Evolutionary conservation across 2,329 filamentous ascomycete species (phyloP), one percentile per base, ranked within the genome.

Genomic region (Coniochaeta hoffmannii): DNA sequence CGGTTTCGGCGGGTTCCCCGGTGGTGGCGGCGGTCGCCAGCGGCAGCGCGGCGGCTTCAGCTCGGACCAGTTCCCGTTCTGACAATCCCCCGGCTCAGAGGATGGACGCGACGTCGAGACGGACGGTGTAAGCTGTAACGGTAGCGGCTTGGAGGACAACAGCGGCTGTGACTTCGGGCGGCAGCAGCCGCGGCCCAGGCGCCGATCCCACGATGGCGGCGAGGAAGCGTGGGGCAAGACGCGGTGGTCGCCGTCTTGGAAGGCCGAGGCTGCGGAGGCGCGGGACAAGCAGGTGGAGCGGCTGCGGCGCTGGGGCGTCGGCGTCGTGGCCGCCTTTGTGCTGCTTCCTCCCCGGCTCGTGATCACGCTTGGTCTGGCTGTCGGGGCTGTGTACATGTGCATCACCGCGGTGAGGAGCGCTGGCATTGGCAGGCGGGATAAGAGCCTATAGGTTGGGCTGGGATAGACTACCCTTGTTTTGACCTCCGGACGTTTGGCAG

Each of bases 321-420:
- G 68, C 50, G 56, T 75, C 28, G 62, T 77, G 54, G 76, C 73
- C 12, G 73, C 73, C 15, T 61, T 73, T 53, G 75, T 80, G 58
- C 69, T 81, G 59, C 71, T 81, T 44, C 77, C 78, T 55, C 66
- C 66, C 52, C 68, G 68, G 60, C 65, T 78, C 56, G 66, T 75
- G 53, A 63, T 65, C 24, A 54, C 74, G 55, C 68, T 72, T 57
- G 62, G 69, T 50, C 58, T 70, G 51, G 64, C 62, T 32, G 64
- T 64, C 55, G 73, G 68, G 49, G 63, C 68, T 57, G 66, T 73
- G 64, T 78, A 77, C 64, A 61, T 73, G 65, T 71, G 68, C 66
- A 70, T 69, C 50, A 54, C 59, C 55, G 56, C 49, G 56, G 36
- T 60, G 22, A 15, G 41, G 8, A 34, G 31, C 50, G 17, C 3